phyloP scores from a whole-genome alignment of 805 yeast species.

The Pichia sporocuriosa region DNA sequence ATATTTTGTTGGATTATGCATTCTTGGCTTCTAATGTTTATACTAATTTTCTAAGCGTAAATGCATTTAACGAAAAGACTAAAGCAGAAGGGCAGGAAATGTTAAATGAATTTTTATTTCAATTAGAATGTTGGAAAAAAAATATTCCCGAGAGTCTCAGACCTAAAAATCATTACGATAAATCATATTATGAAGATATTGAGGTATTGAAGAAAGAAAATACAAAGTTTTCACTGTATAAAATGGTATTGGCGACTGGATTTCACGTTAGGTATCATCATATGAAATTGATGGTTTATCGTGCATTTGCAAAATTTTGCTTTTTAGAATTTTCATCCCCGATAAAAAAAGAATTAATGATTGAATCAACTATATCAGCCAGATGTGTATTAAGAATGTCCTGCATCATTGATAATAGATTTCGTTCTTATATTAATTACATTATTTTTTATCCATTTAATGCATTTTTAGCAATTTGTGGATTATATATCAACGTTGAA shows the following conservation, averaged over 20 bases:
- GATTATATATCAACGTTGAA: conserved; percentile 22
- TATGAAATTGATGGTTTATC: conserved; percentile 22
- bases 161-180: conserved; percentile 14
- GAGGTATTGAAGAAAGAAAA: conserved; percentile 5
- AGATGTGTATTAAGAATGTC: conserved; percentile 22
- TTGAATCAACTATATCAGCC: conserved; percentile 22
- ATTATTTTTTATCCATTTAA: conserved; percentile 27
- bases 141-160: conserved; percentile 23
- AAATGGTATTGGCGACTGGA: conserved; percentile 11
- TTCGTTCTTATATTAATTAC: conserved; percentile 17
- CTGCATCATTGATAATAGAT: conserved; percentile 11
- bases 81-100: conserved; percentile 13
- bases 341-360: conserved; percentile 5
- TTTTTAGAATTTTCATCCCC: not conserved
- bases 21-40: conserved; percentile 23
- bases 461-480: conserved; percentile 27
- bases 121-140: conserved; percentile 25
- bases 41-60: conserved; percentile 25
- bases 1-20: conserved; percentile 20
- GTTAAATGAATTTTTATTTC: conserved; percentile 16
- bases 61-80: conserved; percentile 19
- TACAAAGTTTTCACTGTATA: conserved; percentile 6
- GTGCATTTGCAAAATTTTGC: conserved; percentile 14
- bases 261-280: conserved; percentile 25
- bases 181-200: conserved; percentile 9